Base-by-base conservation (phyloP, 345 rosid genomes). In the Carallia pectinifolia region DNA sequence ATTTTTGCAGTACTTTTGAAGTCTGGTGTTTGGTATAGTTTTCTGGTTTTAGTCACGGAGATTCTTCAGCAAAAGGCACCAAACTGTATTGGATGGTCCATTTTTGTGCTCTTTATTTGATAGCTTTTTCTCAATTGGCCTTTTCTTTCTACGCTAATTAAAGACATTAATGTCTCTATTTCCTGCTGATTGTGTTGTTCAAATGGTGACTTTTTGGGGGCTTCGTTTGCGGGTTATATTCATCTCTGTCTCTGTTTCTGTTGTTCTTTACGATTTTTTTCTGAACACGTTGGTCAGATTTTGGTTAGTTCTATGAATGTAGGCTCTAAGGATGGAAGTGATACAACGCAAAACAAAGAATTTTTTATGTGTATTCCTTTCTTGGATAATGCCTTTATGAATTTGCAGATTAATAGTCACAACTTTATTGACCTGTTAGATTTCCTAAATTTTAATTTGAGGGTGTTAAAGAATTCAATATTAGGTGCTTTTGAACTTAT, bases 121-220 rank as follows among this genome's bases (percentile, higher is more conserved):
- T 58, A 5, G 16, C 29, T 70, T 38, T 34, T 61, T 50, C 23
- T 33, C 16, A 23, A 15, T 3, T 27, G 18, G 9, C 44, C 27
- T n/a, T 54, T 52, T 39, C 40, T 31, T 71, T 40, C 40, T 62
- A 30, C 61, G 67, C 62, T 70, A 61, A 60, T 67, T 54, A 58
- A 56, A 72, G 71, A 66, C 58, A 17, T 1, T 5, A 37, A 37
- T 67, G 17, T 18, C 39, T 34, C 53, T 66, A 36, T 64, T 23
- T 64, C 50, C 60, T 47, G 75, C 59, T 64, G 37, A 29, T 71
- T 47, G 60, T 78, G 29, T 62, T 63, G 68, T 27, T 69, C 54
- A 53, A 70, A 58, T 23, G 64, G 47, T n/a, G 47, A 75, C 29
- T 23, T 53, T 64, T 71, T 60, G 72, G 70, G 76, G 70, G 76